Percentiles rank a stretch among this genome's conserved stretches.
phyloP scores from a whole-genome alignment of 768 basidiomycete species.

The Macrocybe gigantea region DNA sequence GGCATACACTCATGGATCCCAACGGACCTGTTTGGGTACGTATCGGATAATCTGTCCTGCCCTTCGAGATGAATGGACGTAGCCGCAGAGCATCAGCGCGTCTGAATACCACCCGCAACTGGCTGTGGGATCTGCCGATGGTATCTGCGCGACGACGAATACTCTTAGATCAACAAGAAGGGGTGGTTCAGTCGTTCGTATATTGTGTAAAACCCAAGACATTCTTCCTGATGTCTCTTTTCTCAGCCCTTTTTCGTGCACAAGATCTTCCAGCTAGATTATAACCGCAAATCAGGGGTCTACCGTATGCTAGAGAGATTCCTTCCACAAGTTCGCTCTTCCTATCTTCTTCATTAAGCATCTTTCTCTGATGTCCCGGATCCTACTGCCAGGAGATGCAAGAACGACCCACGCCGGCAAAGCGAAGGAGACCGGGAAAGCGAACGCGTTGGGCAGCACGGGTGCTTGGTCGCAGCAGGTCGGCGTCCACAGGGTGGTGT shows the following conservation, averaged over 20 bases:
- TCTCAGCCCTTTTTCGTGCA: conserved; percentile 69
- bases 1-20: conserved; percentile 67
- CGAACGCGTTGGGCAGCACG: conserved; percentile 29
- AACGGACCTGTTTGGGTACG: conserved; percentile 81
- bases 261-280: conserved; percentile 84
- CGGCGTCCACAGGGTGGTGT: conserved; percentile 69
- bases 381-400: conserved; percentile 38
- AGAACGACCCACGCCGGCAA: conserved; percentile 34
- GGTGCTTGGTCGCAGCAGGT: conserved; percentile 80
- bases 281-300: conserved; percentile 65
- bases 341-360: neutral
- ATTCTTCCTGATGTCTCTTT: neutral
- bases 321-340: conserved; percentile 53
- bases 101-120: conserved; percentile 89
- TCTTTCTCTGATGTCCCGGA: conserved; percentile 4
- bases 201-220: neutral
- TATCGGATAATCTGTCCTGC: conserved; percentile 2
- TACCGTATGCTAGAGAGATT: conserved; percentile 89
- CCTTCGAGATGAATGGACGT: neutral
- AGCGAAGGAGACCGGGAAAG: conserved; percentile 17
- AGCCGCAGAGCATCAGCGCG: conserved; percentile 52
- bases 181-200: conserved; percentile 59
- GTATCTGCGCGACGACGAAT: conserved; percentile 72
- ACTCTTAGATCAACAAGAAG: conserved; percentile 59
- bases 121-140: conserved; percentile 80